These are phyloP conservation scores for Rubus idaeus DNA, from an alignment of 306 rosid species.

Conservation along the genomic window DNA sequence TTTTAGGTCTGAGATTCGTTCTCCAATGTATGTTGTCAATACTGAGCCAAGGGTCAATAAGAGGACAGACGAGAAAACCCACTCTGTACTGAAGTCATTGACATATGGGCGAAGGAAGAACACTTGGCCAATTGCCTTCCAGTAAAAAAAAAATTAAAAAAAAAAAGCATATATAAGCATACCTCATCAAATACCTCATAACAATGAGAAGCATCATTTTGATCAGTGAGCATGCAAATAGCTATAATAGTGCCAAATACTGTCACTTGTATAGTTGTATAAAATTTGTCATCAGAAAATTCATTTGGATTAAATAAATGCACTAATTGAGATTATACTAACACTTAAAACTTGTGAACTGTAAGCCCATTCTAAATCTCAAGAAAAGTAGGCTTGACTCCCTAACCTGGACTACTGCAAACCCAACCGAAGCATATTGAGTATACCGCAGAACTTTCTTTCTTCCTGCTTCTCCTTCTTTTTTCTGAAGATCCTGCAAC, in stretches of 20 bases:
- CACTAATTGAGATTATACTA: not conserved
- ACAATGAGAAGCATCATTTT: not conserved
- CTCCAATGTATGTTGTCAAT: slow-evolving; percentile 84
- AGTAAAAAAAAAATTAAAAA: not conserved
- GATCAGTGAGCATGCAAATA: not conserved
- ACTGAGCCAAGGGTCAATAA: slow-evolving; percentile 85
- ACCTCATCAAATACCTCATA: not conserved
- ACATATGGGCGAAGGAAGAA: slow-evolving; percentile 91
- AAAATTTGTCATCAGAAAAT: not conserved
- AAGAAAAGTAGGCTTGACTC: slow-evolving; percentile 10
- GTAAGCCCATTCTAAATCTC: not conserved
- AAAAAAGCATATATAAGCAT: not conserved
- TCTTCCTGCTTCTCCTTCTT: slow-evolving; percentile 95
- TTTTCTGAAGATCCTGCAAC: slow-evolving; percentile 92
- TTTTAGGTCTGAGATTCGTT: slow-evolving; percentile 83
- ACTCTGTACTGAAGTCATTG: slow-evolving; percentile 71
- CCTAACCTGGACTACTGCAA: slow-evolving; percentile 88
- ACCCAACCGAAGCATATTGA: slow-evolving; percentile 93
- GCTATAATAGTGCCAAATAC: not conserved
- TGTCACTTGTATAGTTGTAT: not conserved
- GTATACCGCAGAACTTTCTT: slow-evolving; percentile 90
- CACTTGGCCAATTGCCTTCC: slow-evolving; percentile 95
- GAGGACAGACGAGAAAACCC: slow-evolving; percentile 80
- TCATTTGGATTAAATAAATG: not conserved
- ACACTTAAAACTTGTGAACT: not conserved